Percentiles rank a stretch among this genome's conserved stretches.
Conservation (phyloP, 345 rosid genomes). For the Arabis hirsuta region DNA sequence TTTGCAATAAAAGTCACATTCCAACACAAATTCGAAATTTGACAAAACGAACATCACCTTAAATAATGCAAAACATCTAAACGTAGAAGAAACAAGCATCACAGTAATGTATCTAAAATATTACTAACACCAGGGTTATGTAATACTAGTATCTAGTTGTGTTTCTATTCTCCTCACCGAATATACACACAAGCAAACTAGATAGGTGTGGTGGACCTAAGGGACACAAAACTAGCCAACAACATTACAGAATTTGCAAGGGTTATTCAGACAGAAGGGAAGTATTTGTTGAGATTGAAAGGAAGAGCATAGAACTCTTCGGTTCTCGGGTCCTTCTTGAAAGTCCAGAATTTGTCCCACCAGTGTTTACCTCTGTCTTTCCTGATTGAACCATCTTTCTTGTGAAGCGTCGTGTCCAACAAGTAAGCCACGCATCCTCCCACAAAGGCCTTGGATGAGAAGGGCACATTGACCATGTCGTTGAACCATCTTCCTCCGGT, state of each 20-base stretch:
- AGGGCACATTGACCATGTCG: conserved; percentile 86
- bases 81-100: conserved; percentile 22
- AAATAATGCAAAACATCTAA: not conserved
- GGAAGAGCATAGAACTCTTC: conserved; percentile 93
- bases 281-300: conserved; percentile 84
- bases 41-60: no score
- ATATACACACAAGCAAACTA: conserved; percentile 14
- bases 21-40: not conserved
- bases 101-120: conserved; percentile 6
- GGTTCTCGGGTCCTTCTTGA: conserved; percentile 70
- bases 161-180: conserved; percentile 22
- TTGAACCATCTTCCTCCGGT: conserved; percentile 91
- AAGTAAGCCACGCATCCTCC: conserved; percentile 82
- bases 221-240: not conserved
- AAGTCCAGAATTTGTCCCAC: conserved; percentile 88
- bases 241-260: not conserved
- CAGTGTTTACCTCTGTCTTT: conserved; percentile 95
- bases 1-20: not conserved
- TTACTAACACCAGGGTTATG: not conserved
- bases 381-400: conserved; percentile 55
- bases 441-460: conserved; percentile 86
- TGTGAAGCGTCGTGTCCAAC: conserved; percentile 75
- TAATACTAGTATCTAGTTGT: not conserved
- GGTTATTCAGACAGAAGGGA: conserved; percentile 75
- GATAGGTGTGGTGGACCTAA: not conserved